Conservation (phyloP, 108 stramenopile genomes). For the Discostella stelligeroides region DNA sequence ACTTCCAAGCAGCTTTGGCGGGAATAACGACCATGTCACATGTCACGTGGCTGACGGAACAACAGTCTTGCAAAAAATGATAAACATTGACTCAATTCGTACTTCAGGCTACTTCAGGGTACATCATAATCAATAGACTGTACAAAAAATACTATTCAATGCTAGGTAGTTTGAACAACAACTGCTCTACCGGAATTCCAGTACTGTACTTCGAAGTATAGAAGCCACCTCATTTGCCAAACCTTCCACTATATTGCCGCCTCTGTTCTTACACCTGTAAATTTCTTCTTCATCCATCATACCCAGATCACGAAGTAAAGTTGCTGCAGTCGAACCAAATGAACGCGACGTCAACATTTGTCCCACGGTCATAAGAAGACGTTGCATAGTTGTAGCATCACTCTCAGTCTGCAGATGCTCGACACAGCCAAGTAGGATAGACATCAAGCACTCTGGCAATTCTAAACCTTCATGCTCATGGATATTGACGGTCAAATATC, state of each 20-base stretch:
- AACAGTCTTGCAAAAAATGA: no score
- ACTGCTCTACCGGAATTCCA: no score
- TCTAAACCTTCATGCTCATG: constrained; percentile 29
- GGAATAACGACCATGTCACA: not conserved
- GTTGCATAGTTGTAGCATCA: constrained; percentile 49
- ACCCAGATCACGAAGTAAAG: constrained; percentile 38
- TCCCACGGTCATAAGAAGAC: constrained; percentile 41
- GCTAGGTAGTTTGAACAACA: not conserved
- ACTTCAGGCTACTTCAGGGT: no score
- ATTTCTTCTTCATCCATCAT: constrained; percentile 26
- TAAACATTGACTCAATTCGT: no score
- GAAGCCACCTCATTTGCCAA: constrained; percentile 40
- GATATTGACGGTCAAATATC: constrained; percentile 16
- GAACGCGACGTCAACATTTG: constrained; percentile 31
- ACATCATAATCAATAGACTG: no score
- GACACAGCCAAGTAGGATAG: constrained; percentile 60
- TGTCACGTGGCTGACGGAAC: no score
- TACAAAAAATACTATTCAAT: no score
- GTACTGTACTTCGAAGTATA: constrained; percentile 1
- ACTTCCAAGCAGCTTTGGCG: no score
- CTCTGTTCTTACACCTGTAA: not conserved
- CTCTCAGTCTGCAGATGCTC: constrained; percentile 57
- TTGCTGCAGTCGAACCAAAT: constrained; percentile 34
- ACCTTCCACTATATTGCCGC: not conserved
- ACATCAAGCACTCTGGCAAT: constrained; percentile 52